phyloP scores from a whole-genome alignment of 768 basidiomycete genomes.

The Suillus decipiens region DNA sequence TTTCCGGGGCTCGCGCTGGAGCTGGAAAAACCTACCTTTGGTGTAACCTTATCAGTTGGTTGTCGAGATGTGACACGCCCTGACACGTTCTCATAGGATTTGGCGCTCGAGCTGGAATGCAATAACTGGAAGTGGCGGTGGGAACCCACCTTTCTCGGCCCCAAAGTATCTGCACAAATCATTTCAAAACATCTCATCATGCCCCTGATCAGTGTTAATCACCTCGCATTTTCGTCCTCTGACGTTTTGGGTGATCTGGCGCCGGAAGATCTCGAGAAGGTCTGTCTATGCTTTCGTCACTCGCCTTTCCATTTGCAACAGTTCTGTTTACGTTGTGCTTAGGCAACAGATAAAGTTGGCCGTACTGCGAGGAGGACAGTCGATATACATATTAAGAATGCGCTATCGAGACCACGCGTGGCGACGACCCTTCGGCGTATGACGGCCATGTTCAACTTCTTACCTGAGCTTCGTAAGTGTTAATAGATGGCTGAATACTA shows the following conservation, averaged over 20 bases:
- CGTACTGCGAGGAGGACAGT: slow-evolving; percentile 66
- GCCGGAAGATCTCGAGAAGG: slow-evolving; percentile 67
- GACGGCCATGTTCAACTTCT: slow-evolving; percentile 71
- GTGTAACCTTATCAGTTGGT: slow-evolving; percentile 40
- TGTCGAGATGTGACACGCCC: slow-evolving; percentile 13
- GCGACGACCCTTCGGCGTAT: slow-evolving; percentile 69
- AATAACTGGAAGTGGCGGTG: slow-evolving; percentile 75
- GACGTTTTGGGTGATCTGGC: slow-evolving; percentile 58
- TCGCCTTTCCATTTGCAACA: slow-evolving; percentile 9
- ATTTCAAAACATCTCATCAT: slow-evolving; percentile 78
- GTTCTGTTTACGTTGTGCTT: slow-evolving; percentile 12
- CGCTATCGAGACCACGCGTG: slow-evolving; percentile 65
- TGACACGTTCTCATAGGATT: slow-evolving; percentile 49
- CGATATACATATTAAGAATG: slow-evolving; percentile 74
- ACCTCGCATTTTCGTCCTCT: slow-evolving; percentile 65
- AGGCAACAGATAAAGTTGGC: slow-evolving; percentile 73
- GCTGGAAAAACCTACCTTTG: slow-evolving; percentile 56
- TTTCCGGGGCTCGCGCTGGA: slow-evolving; percentile 60
- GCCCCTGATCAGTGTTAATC: slow-evolving; percentile 71
- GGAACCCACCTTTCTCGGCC: slow-evolving; percentile 69
- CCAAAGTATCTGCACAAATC: slow-evolving; percentile 66
- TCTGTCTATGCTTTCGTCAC: slow-evolving; percentile 25
- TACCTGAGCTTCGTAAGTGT: slow-evolving; percentile 62
- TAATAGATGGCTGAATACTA: slow-evolving; percentile 10
- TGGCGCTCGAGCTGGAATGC: slow-evolving; percentile 61